phyloP scores from a whole-genome alignment of 1,139 yeast genomes.

The Debaryomyces udenii region DNA sequence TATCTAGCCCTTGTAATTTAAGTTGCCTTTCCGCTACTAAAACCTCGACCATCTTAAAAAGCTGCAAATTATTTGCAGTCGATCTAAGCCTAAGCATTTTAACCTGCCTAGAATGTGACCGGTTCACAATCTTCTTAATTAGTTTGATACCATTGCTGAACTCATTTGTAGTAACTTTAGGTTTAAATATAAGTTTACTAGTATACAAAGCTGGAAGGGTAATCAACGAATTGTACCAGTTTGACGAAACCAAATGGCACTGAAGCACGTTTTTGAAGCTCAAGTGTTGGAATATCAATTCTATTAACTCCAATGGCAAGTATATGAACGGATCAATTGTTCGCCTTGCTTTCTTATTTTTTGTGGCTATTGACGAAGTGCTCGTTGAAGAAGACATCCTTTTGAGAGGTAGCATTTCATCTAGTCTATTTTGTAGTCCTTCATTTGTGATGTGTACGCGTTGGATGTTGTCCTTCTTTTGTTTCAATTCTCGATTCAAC shows the following conservation, averaged over 20 bases:
- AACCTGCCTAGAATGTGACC: slow-evolving; percentile 22
- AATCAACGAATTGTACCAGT: slow-evolving; percentile 35
- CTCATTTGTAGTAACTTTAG: slow-evolving; percentile 30
- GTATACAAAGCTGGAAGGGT: slow-evolving; percentile 31
- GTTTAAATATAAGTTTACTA: slow-evolving; percentile 26
- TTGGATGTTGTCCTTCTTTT: slow-evolving; percentile 10
- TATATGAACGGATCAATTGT: slow-evolving; percentile 30
- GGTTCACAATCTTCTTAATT: slow-evolving; percentile 25
- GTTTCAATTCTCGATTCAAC: slow-evolving; percentile 29
- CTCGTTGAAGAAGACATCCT: slow-evolving; percentile 8
- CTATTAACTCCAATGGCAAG: slow-evolving; percentile 37
- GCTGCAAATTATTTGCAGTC: slow-evolving; percentile 26
- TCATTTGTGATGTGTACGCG: background rate
- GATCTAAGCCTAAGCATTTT: slow-evolving; percentile 28
- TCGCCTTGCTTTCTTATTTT: slow-evolving; percentile 7
- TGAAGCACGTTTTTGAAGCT: slow-evolving; percentile 23
- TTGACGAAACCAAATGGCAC: slow-evolving; percentile 36
- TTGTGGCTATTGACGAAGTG: slow-evolving; percentile 1
- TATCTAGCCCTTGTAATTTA: slow-evolving; percentile 26
- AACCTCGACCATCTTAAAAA: slow-evolving; percentile 28
- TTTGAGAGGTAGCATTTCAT: slow-evolving; percentile 21
- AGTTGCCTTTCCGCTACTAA: slow-evolving; percentile 27
- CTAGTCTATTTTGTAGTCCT: slow-evolving; percentile 16
- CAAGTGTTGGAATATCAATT: slow-evolving; percentile 28
- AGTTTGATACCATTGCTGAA: slow-evolving; percentile 32